Conservation (phyloP, 2,329 filamentous ascomycete species). For the Fusarium nurragi region DNA sequence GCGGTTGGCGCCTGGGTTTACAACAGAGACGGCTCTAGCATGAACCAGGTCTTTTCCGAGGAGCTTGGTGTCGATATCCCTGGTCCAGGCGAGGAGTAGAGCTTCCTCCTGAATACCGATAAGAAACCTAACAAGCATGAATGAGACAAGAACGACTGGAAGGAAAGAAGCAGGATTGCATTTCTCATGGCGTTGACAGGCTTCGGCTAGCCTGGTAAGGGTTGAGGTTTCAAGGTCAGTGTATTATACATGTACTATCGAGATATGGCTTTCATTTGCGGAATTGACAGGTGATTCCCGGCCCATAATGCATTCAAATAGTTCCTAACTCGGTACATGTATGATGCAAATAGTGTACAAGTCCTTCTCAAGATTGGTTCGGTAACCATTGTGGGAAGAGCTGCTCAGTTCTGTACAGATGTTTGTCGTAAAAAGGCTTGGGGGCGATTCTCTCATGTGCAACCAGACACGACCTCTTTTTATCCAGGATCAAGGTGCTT, state of each 20-base stretch:
- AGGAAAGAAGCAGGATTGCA: slow-evolving; percentile 19
- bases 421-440: background rate
- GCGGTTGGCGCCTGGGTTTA: slow-evolving; percentile 86
- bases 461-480: too few relatives aligned
- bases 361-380: background rate
- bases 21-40: slow-evolving; percentile 78
- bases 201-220: slow-evolving; percentile 22
- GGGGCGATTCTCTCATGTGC: background rate
- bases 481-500: too few relatives aligned
- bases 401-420: background rate
- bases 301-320: slow-evolving; percentile 32
- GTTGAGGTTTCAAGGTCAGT: slow-evolving; percentile 14
- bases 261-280: slow-evolving; percentile 1
- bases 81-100: slow-evolving; percentile 43
- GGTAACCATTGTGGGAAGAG: background rate
- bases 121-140: slow-evolving; percentile 20
- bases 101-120: slow-evolving; percentile 30
- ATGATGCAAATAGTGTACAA: slow-evolving; percentile 25
- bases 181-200: slow-evolving; percentile 35
- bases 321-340: background rate
- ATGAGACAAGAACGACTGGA: slow-evolving; percentile 7
- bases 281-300: background rate
- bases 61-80: slow-evolving; percentile 77
- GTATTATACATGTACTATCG: slow-evolving; percentile 33
- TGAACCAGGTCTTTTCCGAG: slow-evolving; percentile 76